A percentile compares a stretch with the other conserved stretches of the same genome.
Evolutionary conservation across 2,329 filamentous ascomycete genomes (phyloP).

Genomic region (Daldinia sp.): DNA sequence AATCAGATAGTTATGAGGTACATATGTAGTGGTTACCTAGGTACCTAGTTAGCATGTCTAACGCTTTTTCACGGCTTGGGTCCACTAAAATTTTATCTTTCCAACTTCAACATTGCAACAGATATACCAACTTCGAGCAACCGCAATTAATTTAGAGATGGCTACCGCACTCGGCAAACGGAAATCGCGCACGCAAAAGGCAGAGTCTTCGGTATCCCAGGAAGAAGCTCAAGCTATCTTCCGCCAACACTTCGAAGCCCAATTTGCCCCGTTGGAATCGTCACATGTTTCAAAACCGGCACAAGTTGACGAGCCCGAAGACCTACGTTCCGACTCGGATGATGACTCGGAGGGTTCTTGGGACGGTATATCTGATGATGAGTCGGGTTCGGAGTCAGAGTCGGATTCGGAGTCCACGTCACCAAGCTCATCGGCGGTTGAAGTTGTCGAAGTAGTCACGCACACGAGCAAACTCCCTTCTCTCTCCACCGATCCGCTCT

Average conservation of each 20-base stretch:
- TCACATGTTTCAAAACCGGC: conserved; percentile 36
- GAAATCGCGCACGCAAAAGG: conserved; percentile 49
- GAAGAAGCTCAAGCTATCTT: conserved; percentile 77
- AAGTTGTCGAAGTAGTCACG: conserved; percentile 68
- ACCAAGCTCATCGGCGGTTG: conserved; percentile 31
- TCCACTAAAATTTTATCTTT: conserved; percentile 27
- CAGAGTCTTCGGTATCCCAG: conserved; percentile 46
- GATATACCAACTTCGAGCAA: not conserved
- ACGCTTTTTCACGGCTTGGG: not conserved
- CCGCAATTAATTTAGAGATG: conserved; percentile 46
- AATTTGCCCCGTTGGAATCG: conserved; percentile 75
- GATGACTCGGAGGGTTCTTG: conserved; percentile 55
- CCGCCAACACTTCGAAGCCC: conserved; percentile 84
- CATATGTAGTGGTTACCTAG: too few species aligned
- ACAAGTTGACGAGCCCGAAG: conserved; percentile 41
- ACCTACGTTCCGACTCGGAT: conserved; percentile 46
- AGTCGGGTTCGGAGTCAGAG: conserved; percentile 49
- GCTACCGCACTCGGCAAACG: conserved; percentile 59
- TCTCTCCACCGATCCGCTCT: conserved; percentile 54
- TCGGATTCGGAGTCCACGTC: conserved; percentile 38
- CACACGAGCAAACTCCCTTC: conserved; percentile 56
- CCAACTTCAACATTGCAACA: conserved; percentile 4
- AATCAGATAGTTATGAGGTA: too few species aligned
- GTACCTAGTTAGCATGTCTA: not conserved
- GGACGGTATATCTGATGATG: conserved; percentile 70